Evolutionary conservation across 352 stramenopile species (phyloP).

Genomic region (Phytophthora megakarya): DNA sequence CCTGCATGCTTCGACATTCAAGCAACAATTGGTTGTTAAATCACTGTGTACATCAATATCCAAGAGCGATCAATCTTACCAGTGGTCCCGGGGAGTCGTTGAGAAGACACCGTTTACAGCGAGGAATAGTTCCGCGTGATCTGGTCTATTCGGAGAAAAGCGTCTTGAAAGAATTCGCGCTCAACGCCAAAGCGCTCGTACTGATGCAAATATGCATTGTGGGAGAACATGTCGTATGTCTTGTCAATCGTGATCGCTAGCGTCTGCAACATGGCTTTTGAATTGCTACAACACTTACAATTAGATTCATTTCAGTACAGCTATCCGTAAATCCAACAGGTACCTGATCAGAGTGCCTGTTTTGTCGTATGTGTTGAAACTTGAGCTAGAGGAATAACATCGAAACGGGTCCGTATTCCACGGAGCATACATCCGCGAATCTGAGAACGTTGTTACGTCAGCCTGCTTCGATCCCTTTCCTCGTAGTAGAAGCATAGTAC

Average conservation of each 20-base stretch:
- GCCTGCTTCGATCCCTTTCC: constrained; percentile 31
- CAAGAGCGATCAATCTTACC: background rate
- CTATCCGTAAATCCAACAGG: too few species aligned
- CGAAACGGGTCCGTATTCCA: constrained; percentile 49
- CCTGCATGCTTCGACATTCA: background rate
- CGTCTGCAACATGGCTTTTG: constrained; percentile 57
- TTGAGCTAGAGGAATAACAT: constrained; percentile 29
- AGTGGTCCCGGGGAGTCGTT: too few species aligned
- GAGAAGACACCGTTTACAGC: constrained; percentile 19
- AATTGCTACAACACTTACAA: constrained; percentile 49
- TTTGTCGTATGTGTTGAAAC: constrained; percentile 78
- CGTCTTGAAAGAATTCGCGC: constrained; percentile 61
- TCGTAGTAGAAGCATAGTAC: constrained; percentile 58
- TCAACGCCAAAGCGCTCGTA: constrained; percentile 64
- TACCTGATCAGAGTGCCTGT: constrained; percentile 61
- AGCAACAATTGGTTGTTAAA: background rate
- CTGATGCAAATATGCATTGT: constrained; percentile 68
- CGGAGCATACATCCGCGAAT: constrained; percentile 50
- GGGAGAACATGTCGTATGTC: constrained; percentile 69
- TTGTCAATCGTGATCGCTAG: constrained; percentile 59
- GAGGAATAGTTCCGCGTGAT: constrained; percentile 65
- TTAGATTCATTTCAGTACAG: background rate
- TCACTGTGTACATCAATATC: background rate
- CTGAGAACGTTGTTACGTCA: constrained; percentile 42
- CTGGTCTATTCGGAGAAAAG: constrained; percentile 75